These are phyloP conservation scores for Xerocomellus amylosporus DNA, from an alignment of 768 basidiomycete genomes.

Conservation along the genomic window DNA sequence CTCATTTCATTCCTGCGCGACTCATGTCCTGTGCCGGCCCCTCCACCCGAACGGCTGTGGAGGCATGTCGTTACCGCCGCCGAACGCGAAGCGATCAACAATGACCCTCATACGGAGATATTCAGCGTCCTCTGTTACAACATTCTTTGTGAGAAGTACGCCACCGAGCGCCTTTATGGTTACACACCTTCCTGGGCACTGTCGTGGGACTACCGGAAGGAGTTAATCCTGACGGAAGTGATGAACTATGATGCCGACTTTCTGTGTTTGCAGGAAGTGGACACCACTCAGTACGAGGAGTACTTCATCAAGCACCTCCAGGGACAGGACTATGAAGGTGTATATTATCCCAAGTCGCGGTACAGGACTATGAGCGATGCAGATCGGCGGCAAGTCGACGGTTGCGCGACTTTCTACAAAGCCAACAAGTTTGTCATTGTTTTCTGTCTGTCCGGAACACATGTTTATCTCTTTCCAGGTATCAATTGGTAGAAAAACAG, in stretches of 20 bases:
- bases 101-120: conserved; percentile 69
- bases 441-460: conserved; percentile 1
- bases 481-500: conserved; percentile 89
- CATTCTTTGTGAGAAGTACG: conserved; percentile 88
- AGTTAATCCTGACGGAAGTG: conserved; percentile 82
- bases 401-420: conserved; percentile 96
- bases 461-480: conserved; percentile 46
- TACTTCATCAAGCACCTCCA: conserved; percentile 76
- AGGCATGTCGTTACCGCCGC: conserved; percentile 55
- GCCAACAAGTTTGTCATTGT: conserved; percentile 63
- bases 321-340: conserved; percentile 82
- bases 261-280: conserved; percentile 93
- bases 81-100: conserved; percentile 55
- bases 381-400: conserved; percentile 88
- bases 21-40: conserved; percentile 75
- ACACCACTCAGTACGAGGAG: conserved; percentile 88
- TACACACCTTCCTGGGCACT: conserved; percentile 98
- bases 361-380: conserved; percentile 89
- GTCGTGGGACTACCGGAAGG: conserved; percentile 92
- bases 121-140: conserved; percentile 89
- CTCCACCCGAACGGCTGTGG: conserved; percentile 83
- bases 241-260: conserved; percentile 82
- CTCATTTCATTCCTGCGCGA: conserved; percentile 92
- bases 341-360: conserved; percentile 88
- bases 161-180: conserved; percentile 85